phyloP scores from a whole-genome alignment of 2,329 filamentous ascomycete species.

The Calonectria hawksworthii region DNA sequence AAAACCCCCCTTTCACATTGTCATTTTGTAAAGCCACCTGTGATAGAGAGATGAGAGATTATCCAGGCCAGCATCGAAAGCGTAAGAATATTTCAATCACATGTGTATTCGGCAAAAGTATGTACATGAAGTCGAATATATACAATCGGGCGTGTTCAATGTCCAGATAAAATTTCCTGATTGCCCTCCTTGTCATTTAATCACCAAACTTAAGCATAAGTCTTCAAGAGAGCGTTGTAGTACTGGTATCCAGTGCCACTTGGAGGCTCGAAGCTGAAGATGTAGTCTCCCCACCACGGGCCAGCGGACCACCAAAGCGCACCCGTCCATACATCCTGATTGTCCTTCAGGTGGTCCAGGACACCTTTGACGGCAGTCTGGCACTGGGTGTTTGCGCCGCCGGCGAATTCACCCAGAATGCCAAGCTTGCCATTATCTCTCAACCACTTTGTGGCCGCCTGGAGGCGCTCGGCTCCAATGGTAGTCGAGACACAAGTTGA shows the following conservation, averaged over 20 bases:
- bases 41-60: not conserved
- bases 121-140: constrained; percentile 4
- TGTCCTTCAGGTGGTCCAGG: constrained; percentile 66
- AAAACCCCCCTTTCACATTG: too few species aligned
- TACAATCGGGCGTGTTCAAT: not conserved
- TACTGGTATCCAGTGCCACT: constrained; percentile 57
- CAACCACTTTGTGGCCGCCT: constrained; percentile 67
- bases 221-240: constrained; percentile 32
- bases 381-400: constrained; percentile 66
- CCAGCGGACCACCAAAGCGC: constrained; percentile 71
- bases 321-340: constrained; percentile 71
- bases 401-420: constrained; percentile 70
- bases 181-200: not conserved
- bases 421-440: constrained; percentile 67
- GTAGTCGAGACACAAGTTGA: constrained; percentile 61
- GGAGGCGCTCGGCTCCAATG: constrained; percentile 64
- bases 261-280: constrained; percentile 62
- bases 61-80: not conserved
- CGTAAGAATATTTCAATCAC: not conserved
- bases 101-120: not conserved
- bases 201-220: constrained; percentile 22
- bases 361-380: constrained; percentile 65
- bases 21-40: too few species aligned
- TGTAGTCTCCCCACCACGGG: constrained; percentile 70
- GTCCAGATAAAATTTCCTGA: too few species aligned